Evolutionary conservation across 129 eudicot genomes (phyloP), one percentile per base, ranked within the genome.

Genomic region (Apium graveolens): DNA sequence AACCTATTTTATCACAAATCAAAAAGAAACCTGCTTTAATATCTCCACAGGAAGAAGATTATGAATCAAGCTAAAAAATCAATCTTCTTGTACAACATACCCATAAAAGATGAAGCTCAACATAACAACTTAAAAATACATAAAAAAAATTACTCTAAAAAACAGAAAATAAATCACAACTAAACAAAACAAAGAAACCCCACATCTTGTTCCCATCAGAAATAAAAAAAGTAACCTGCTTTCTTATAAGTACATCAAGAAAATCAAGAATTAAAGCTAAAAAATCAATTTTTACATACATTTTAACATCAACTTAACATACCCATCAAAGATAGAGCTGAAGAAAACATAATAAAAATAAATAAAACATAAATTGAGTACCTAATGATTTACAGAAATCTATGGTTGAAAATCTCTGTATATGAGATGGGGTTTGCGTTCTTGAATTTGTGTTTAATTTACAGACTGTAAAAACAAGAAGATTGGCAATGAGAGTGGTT

Each of bases 391-490:
- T 55, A 24, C 65, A 41, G 78, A 49, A 48, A 34, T 74, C 39
- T 66, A 81, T 42, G 80, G 46, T 42, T 43, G 60, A n/a, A n/a
- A 24, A 31, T 3, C 42, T 38, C n/a, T 77, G 8, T 20, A 41
- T 69, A 70, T 27, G 46, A 78, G 41, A 75, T 70, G 82, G 82
- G 45, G 55, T 75, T 78, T 79, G 14, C 7, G 27, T 66, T 20
- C 27, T 70, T 39, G 79, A 55, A 24, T 0, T 55, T 24, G 1
- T 7, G 11, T 21, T 8, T 24, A 11, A 21, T 10, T 41, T 42
- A 65, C 77, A 26, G 60, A 45, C 51, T 62, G 79, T 62, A 48
- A 77, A 79, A 79, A 55, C 65, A 55, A 55, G 65, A 24, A 24
- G 65, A 78, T 78, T 76, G 18, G 78, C 45, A 53, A 37, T 45